These are phyloP conservation scores for Xylaria polymorpha DNA, from an alignment of 2,329 filamentous ascomycete genomes.

Conservation along the genomic window DNA sequence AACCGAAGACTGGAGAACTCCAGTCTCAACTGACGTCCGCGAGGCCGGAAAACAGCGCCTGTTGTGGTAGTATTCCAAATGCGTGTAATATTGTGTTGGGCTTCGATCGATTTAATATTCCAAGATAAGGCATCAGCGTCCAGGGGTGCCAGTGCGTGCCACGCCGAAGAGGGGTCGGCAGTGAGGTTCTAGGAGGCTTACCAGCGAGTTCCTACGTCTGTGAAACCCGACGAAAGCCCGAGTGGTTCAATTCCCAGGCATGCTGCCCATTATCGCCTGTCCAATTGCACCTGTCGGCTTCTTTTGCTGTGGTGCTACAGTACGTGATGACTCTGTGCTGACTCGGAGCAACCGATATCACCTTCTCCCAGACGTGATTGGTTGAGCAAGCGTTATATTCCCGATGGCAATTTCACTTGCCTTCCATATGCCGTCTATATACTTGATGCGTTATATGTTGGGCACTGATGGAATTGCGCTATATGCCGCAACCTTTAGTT, in stretches of 20 bases:
- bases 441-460: background rate
- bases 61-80: background rate
- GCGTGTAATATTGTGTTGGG: background rate
- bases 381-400: background rate
- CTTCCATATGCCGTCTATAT: background rate
- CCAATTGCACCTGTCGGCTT: background rate
- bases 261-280: conserved; percentile 9
- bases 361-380: conserved; percentile 2
- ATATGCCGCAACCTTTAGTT: background rate
- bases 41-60: background rate
- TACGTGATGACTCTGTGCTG: background rate
- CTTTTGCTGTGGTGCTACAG: conserved; percentile 6
- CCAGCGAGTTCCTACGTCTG: background rate
- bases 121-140: background rate
- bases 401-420: conserved; percentile 5
- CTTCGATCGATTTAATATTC: background rate
- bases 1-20: background rate
- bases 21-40: background rate
- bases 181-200: background rate
- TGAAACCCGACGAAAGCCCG: conserved; percentile 6
- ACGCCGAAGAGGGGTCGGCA: conserved; percentile 8
- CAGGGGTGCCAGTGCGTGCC: background rate
- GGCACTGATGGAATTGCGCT: background rate
- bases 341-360: conserved; percentile 1
- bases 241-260: conserved; percentile 4